These are phyloP conservation scores for Mastigamoeba balamuthi DNA, from an alignment of 78 protist species.

Conservation along the genomic window DNA sequence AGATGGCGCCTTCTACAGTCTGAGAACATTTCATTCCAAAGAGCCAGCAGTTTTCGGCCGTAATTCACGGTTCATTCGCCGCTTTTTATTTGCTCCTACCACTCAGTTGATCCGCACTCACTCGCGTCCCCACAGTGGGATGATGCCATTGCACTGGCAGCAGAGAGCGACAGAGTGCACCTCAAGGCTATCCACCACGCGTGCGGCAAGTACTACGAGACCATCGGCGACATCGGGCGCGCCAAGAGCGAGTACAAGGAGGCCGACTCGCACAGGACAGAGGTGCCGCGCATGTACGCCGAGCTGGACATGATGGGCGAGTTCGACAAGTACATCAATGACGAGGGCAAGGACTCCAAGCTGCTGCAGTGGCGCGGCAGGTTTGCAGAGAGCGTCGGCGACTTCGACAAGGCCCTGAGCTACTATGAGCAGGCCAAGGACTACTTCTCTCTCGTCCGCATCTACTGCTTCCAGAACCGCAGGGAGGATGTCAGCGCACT, in stretches of 20 bases:
- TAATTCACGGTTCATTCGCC: too few species aligned
- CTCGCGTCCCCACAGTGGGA: too few species aligned
- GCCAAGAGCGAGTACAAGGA: conserved; percentile 21
- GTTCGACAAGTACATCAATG: conserved; percentile 11
- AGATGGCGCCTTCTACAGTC: too few species aligned
- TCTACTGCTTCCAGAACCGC: conserved; percentile 8
- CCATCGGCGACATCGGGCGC: conserved; percentile 6
- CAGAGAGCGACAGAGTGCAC: neutral
- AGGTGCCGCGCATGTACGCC: conserved; percentile 63
- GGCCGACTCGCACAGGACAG: conserved; percentile 3
- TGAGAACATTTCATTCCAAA: too few species aligned
- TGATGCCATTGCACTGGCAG: conserved; percentile 28
- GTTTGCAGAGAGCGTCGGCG: conserved; percentile 20
- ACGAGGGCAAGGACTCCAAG: too few species aligned
- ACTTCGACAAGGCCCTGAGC: conserved; percentile 10
- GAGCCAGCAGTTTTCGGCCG: too few species aligned
- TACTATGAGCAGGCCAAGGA: conserved; percentile 43
- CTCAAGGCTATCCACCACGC: conserved; percentile 6
- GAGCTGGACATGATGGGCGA: neutral
- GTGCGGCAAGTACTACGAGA: conserved; percentile 24
- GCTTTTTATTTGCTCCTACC: too few species aligned
- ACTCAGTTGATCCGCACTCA: too few species aligned
- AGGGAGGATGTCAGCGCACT: neutral
- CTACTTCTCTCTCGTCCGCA: conserved; percentile 26
- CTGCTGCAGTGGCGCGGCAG: conserved; percentile 55